phyloP scores from a whole-genome alignment of 352 stramenopile genomes.

The Phytophthora pini region DNA sequence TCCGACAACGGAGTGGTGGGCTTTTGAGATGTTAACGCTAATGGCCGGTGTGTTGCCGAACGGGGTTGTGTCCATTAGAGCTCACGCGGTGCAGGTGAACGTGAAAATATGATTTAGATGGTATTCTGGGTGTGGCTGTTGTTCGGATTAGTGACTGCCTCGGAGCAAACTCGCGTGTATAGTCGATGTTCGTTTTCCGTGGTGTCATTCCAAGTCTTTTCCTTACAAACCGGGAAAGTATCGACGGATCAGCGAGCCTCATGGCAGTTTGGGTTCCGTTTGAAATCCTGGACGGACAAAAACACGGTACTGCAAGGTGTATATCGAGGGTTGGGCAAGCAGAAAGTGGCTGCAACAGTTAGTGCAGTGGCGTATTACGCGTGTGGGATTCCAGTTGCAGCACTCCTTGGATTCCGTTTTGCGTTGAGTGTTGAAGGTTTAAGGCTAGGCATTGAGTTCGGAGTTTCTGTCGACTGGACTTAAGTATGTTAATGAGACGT shows the following conservation, averaged over 20 bases:
- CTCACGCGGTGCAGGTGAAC: too few species aligned
- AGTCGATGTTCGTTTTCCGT: conserved; percentile 52
- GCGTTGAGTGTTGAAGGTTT: conserved; percentile 64
- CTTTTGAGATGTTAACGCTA: too few species aligned
- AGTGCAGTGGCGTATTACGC: conserved; percentile 82
- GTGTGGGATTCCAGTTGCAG: conserved; percentile 73
- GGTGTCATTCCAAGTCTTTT: conserved; percentile 50
- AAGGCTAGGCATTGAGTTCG: conserved; percentile 78
- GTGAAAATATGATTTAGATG: too few species aligned
- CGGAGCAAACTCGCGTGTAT: conserved; percentile 55
- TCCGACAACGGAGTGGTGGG: too few species aligned
- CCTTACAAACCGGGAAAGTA: conserved; percentile 45
- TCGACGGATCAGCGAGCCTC: conserved; percentile 44
- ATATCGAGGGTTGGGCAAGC: conserved; percentile 68
- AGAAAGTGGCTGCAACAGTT: conserved; percentile 68
- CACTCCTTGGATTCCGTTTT: conserved; percentile 57
- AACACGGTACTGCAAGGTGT: conserved; percentile 73
- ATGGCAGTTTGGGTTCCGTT: conserved; percentile 71
- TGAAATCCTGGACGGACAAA: conserved; percentile 75
- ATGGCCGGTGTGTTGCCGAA: too few species aligned
- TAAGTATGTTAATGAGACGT: conserved; percentile 12
- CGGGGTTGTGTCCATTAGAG: too few species aligned
- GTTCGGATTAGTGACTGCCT: conserved; percentile 78
- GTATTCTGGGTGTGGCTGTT: too few species aligned
- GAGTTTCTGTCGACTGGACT: conserved; percentile 35